These are phyloP conservation scores for Podospora tetraspora DNA, from an alignment of 495 filamentous ascomycete genomes.

Conservation along the genomic window DNA sequence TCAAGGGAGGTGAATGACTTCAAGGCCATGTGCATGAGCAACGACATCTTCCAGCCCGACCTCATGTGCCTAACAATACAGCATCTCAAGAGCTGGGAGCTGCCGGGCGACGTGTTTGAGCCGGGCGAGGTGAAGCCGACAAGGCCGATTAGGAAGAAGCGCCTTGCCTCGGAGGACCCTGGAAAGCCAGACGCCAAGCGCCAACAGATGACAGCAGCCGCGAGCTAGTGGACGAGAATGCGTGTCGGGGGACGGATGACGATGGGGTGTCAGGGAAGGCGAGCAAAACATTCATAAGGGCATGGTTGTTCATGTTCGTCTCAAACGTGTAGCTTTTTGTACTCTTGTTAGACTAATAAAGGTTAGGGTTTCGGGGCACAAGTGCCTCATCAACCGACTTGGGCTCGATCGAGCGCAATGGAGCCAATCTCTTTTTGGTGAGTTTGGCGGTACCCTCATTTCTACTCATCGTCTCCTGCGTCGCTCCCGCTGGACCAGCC, in stretches of 20 bases:
- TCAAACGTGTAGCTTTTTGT: slow-evolving; percentile 20
- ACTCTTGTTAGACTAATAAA: slow-evolving; percentile 31
- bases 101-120: slow-evolving; percentile 86
- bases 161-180: slow-evolving; percentile 19
- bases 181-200: slow-evolving; percentile 19
- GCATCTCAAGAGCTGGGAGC: slow-evolving; percentile 72
- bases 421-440: not conserved
- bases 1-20: slow-evolving; percentile 70
- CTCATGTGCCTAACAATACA: slow-evolving; percentile 62
- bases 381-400: slow-evolving; percentile 30
- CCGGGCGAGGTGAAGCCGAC: slow-evolving; percentile 67
- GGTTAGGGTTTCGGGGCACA: slow-evolving; percentile 30
- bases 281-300: not conserved
- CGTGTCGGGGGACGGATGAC: not conserved
- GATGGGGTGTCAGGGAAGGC: not conserved
- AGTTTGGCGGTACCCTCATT: not conserved
- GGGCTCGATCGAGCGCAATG: not conserved
- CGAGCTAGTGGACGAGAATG: not conserved
- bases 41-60: slow-evolving; percentile 55
- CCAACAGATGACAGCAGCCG: slow-evolving; percentile 34
- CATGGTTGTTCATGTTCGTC: not conserved
- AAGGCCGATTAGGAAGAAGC: slow-evolving; percentile 52
- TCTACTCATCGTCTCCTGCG: slow-evolving; percentile 64
- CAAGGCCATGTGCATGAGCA: slow-evolving; percentile 61
- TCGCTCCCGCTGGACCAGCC: slow-evolving; percentile 86